Base-by-base conservation (phyloP, 305 asterid species). In the Rubia balearica region DNA sequence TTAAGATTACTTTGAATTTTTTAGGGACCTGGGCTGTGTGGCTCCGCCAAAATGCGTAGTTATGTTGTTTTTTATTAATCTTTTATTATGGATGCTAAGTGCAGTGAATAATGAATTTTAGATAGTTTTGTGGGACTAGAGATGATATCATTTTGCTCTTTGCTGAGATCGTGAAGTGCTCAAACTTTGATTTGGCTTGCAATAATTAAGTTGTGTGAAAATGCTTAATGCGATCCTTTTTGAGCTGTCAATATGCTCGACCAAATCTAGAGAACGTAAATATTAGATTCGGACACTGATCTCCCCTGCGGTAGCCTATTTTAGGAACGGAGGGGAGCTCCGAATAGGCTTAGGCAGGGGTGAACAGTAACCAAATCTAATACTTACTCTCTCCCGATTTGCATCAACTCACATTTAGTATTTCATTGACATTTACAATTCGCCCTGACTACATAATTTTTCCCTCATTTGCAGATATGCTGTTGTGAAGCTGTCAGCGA, bases 401-500 rank as follows among this genome's bases (percentile, higher is more conserved):
- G 16, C 14, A 67, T 65, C 55, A 6, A 22, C 30, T 56, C 22
- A 22, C 21, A 69, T 63, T 14, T 24, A 8, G 36, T 38, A 53
- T 72, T 33, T 48, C 59, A 76, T 63, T 73, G 69, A 55, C 75
- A 56, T 60, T 27, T 51, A 17, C 42, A 11, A 67, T 72, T 30
- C 24, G 43, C 46, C 30, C 14, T 11, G 5, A 46, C 51, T 71
- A 74, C 49, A 65, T 40, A 41, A 64, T 21, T 62, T 53, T 36
- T 8, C 43, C 38, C 0, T 12, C 5, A 33, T 69, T 49, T 63
- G 73, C 86, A 81, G 87, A 68, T 77, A 66, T 83, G 70, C 90
- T 69, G 8, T 74, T 6, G 88, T 91, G 76, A 88, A 83, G 74
- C 71, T 88, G 83, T 86, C 91, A 43, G 96, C 90, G 70, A 73